These are phyloP conservation scores for Diaporthe amygdali DNA, from an alignment of 2,329 filamentous ascomycete species.

Conservation along the genomic window DNA sequence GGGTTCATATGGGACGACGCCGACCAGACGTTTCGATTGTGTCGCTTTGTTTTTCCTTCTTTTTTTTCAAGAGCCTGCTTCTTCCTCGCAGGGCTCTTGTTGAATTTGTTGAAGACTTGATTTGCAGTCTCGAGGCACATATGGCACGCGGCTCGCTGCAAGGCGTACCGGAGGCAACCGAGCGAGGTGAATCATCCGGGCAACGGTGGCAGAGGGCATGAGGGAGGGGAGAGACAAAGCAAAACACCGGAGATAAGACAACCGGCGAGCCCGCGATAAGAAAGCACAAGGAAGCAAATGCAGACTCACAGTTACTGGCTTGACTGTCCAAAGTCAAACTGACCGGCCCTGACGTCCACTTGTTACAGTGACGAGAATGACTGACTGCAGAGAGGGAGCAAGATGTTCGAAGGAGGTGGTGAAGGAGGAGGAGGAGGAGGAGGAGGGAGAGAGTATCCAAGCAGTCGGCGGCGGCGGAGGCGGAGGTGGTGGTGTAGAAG, in stretches of 20 bases:
- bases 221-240: constrained; percentile 18
- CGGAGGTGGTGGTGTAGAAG: background rate
- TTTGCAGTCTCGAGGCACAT: background rate
- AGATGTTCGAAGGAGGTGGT: background rate
- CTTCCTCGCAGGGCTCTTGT: background rate
- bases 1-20: constrained; percentile 11
- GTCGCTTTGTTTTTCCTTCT: background rate
- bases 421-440: background rate
- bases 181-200: constrained; percentile 10
- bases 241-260: constrained; percentile 22
- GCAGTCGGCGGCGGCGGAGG: background rate
- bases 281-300: constrained; percentile 13
- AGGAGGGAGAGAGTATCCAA: background rate
- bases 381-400: background rate
- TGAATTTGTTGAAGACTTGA: background rate
- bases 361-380: background rate
- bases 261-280: constrained; percentile 13
- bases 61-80: background rate
- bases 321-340: background rate
- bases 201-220: background rate
- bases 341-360: background rate
- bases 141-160: constrained; percentile 11
- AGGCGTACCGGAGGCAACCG: background rate
- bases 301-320: constrained; percentile 19
- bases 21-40: background rate